Evolutionary conservation across 257 asterid genomes (phyloP), one percentile per base, ranked within the genome.

Genomic region (Solanum lycopersicoides): DNA sequence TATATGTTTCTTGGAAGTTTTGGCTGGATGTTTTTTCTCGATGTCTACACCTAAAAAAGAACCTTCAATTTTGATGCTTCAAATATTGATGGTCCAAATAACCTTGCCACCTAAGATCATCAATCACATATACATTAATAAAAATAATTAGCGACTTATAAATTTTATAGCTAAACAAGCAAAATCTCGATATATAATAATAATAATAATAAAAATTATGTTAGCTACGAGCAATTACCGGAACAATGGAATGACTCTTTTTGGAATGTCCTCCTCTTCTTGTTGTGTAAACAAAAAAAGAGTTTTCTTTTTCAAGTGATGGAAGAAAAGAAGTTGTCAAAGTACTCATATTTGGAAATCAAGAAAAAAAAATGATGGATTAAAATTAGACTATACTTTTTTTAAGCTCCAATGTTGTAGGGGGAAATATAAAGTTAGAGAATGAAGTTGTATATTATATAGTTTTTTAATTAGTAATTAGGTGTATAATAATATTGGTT

Each of bases 31-130:
- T 87, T 94, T 94, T 86, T 92, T 88, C 84, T 95, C 91, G n/a
- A n/a, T n/a, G 87, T 94, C 93, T n/a, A 87, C 91, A 42, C 95
- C 97, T 30, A 87, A 87, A 93, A 93, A 80, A 94, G 76, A 73
- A 95, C 97, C 86, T 93, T 93, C 75, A 95, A 91, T 90, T 94
- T 95, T 63, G 98, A 92, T 79, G 96, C 95, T 88, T 95, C 97
- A 91, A 95, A 95, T 82, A 89, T 94, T 0, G 98, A 96, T 2
- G 98, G 99, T 86, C 99, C 99, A 80, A 96, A 96, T 89, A 96
- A 84, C 83, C 99, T 94, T 0, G 98, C 96, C 83, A 95, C 98
- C 98, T 96, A 91, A 59, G n/a, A 45, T 79, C 42, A 79, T 79
- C 41, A 79, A 45, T 44, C 63, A 77, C 39, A 3, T 18, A 32